Evolutionary conservation across 148 eudicot genomes (phyloP), one percentile per base, ranked within the genome.

Genomic region (Persicaria tinctoria): DNA sequence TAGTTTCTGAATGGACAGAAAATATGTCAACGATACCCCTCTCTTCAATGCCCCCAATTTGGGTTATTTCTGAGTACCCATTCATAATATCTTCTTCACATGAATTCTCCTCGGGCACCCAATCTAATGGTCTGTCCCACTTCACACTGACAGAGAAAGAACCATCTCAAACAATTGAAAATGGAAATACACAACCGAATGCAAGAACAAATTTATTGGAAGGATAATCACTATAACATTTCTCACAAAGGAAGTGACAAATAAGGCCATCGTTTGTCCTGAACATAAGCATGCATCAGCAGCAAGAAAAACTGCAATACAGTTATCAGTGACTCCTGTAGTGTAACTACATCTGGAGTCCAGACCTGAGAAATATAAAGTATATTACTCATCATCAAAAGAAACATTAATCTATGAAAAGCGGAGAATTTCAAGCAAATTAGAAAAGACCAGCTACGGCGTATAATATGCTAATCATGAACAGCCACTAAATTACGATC

Each of bases 241-340:
- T 5, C 95, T 78, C 86, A 91, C 98, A 91, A 11, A 77, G 98
- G 98, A 84, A 93, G 78, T 59, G 98, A 91, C 46, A 91, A 51
- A 76, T 86, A 93, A 51, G 98, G 95, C 97, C 93, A 93, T 44
- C 89, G 90, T 81, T 84, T 89, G 82, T 93, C 97, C 83, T 93
- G 98, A 38, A 91, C 98, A 84, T 91, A 93, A 59, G 97, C 97
- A 85, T 93, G 91, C 12, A 83, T 55, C 55, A 93, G 87, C 86
- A 93, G 80, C 57, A 93, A 81, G 77, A 87, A 92, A 87, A 70
- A 91, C 70, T 91, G 97, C 77, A 88, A 76, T 79, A 93, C 98
- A 12, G 98, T 93, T 60, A 93, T 77, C 10, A 82, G 82, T 62
- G 98, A 85, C 78, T 93, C 95, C 95, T 83, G 85, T 10, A 93